Base-by-base conservation (phyloP, 306 rosid genomes). In the Sechiopsis laciniata region DNA sequence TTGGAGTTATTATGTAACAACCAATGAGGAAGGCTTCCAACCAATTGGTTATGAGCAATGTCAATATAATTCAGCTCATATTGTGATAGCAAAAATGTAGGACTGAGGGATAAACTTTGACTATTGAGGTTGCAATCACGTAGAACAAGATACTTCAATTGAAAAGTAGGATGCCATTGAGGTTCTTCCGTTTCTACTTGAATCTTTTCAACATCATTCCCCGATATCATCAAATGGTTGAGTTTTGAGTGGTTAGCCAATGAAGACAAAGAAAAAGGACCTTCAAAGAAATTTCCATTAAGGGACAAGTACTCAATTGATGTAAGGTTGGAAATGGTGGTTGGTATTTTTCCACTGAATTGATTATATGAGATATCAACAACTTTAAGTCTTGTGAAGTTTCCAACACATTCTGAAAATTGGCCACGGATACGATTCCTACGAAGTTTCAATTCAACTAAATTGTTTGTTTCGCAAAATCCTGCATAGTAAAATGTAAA, bases 191-290 rank as follows among this genome's bases (percentile, higher is more conserved):
- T 74, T 56, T 78, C 74, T n/a, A 79, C 68, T 37, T 67, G 64
- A 7, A 79, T n/a, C 1, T 52, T 74, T 10, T 46, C 74, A 10
- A 51, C 24, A 17, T 17, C 40, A 61, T 50, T 58, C 11, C 29
- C 29, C 29, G 29, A 26, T 7, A 4, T 67, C 74, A 14, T 52
- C 19, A 24, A 79, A 57, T 19, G 40, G 51, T 59, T 29, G 71
- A 74, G 72, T 46, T 48, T 59, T 20, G 82, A 58, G n/a, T 26
- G 78, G n/a, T 74, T 66, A 22, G 71, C 55, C 7, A 78, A 74
- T 32, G 68, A 19, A 55, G 71, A 65, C 15, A 78, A 17, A 13
- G 15, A 29, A 75, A 26, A 26, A 26, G 1, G 29, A 26, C 29
- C 29, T 26, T 26, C 29, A 26, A 26, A 26, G 29, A 26, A 26